A percentile compares a stretch with the other conserved stretches of the same genome.
These are phyloP conservation scores for Eucalyptus erythrocorys DNA, from an alignment of 345 rosid genomes.

Conservation along the genomic window DNA sequence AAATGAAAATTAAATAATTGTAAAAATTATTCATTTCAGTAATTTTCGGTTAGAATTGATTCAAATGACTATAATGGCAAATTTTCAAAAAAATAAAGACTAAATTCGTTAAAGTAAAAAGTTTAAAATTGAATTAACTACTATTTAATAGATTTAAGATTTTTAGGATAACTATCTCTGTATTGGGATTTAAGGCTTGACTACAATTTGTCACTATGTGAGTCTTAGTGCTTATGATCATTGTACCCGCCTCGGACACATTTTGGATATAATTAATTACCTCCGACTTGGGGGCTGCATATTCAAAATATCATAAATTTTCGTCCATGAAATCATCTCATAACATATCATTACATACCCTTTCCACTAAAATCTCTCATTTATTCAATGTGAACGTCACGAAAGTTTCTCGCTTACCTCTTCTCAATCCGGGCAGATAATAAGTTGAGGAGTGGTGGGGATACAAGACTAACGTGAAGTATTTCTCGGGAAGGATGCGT, in stretches of 20 bases:
- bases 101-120: background rate
- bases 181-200: background rate
- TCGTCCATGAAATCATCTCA: background rate
- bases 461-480: background rate
- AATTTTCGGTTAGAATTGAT: no score
- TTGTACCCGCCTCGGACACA: fast-evolving
- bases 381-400: background rate
- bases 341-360: background rate
- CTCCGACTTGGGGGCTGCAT: background rate
- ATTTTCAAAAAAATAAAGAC: background rate
- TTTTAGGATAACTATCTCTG: background rate
- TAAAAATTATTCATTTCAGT: no score
- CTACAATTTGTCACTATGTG: background rate
- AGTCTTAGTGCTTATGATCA: background rate
- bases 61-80: no score
- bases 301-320: background rate
- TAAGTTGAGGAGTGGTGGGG: background rate
- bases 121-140: background rate
- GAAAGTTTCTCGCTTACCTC: background rate
- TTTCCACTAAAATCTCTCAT: background rate
- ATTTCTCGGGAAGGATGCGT: background rate
- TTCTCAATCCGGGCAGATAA: background rate
- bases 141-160: background rate
- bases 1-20: no score
- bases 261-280: background rate